Conservation (phyloP, 73 alveolate species). For the Paramecium biaurelia region DNA sequence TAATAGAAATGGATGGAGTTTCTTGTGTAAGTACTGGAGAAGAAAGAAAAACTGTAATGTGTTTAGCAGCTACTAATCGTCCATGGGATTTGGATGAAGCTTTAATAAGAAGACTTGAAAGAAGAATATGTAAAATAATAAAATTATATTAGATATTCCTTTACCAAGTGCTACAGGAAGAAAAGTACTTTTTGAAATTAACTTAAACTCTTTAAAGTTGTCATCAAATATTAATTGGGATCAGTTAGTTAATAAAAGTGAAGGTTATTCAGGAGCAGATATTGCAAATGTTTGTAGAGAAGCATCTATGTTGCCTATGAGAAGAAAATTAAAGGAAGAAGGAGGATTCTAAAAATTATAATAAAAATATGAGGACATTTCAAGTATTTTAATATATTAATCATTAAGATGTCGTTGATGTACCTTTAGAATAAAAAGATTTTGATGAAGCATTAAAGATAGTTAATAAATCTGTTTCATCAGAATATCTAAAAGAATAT, state of each 20-base stretch:
- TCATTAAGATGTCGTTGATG: slow-evolving; percentile 67
- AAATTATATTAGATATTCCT: slow-evolving; percentile 55
- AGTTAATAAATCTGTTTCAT: slow-evolving; percentile 75
- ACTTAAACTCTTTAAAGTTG: neutral
- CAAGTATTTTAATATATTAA: neutral
- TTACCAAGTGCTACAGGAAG: slow-evolving; percentile 60
- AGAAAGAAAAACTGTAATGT: slow-evolving; percentile 80
- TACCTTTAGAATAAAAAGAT: slow-evolving; percentile 78
- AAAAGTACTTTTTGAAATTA: slow-evolving; percentile 24
- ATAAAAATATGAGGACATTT: slow-evolving; percentile 13
- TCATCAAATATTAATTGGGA: slow-evolving; percentile 60
- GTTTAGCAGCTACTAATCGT: slow-evolving; percentile 86
- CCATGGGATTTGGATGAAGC: slow-evolving; percentile 98
- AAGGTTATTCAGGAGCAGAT: slow-evolving; percentile 95
- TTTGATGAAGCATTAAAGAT: slow-evolving; percentile 82
- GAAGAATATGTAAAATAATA: slow-evolving; percentile 79
- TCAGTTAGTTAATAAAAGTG: slow-evolving; percentile 77
- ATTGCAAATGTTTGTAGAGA: slow-evolving; percentile 92
- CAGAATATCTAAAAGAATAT: slow-evolving; percentile 75
- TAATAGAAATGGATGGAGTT: slow-evolving; percentile 91
- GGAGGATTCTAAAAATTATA: slow-evolving; percentile 57
- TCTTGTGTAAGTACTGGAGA: slow-evolving; percentile 60
- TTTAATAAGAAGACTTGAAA: slow-evolving; percentile 88
- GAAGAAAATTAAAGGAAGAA: slow-evolving; percentile 71
- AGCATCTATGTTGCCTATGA: slow-evolving; percentile 94